Evolutionary conservation across 169 alveolate species (phyloP).

Genomic region (Cryptosporidium sp.): DNA sequence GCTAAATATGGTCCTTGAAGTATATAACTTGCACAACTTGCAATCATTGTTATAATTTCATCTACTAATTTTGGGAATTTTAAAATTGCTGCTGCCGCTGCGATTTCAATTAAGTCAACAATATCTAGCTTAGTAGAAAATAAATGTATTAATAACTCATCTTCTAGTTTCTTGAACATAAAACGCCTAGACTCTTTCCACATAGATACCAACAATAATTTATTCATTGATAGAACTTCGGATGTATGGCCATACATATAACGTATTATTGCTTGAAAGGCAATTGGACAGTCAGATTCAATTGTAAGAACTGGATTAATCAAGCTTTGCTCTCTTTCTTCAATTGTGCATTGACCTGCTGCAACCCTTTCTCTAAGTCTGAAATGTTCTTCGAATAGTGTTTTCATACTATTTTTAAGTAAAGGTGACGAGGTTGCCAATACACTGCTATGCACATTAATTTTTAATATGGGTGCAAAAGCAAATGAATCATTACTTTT

Average conservation of each 20-base stretch:
- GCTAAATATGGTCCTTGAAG: constrained; percentile 75
- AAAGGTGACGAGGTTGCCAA: constrained; percentile 66
- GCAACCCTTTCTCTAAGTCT: constrained; percentile 71
- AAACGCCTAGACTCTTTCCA: constrained; percentile 73
- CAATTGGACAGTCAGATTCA: constrained; percentile 69
- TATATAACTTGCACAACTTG: constrained; percentile 72
- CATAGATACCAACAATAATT: constrained; percentile 52
- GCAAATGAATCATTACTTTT: constrained; percentile 4
- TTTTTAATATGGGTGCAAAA: constrained; percentile 49
- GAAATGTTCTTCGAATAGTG: constrained; percentile 69
- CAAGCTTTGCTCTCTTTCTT: constrained; percentile 67
- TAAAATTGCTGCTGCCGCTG: constrained; percentile 73
- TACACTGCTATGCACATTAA: constrained; percentile 57
- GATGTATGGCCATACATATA: constrained; percentile 70
- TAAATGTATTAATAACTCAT: constrained; percentile 27
- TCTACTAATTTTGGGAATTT: constrained; percentile 65
- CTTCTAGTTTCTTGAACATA: constrained; percentile 63
- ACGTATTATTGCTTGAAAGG: constrained; percentile 67
- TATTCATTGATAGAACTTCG: constrained; percentile 61
- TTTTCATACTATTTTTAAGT: constrained; percentile 53
- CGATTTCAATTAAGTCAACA: constrained; percentile 57
- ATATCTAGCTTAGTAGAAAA: constrained; percentile 62
- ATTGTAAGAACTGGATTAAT: constrained; percentile 47
- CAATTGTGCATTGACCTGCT: constrained; percentile 21
- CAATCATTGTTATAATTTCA: constrained; percentile 73